Evolutionary conservation across 306 rosid species (phyloP), one percentile per base, ranked within the genome.

Genomic region (Cyamopsis tetragonoloba): DNA sequence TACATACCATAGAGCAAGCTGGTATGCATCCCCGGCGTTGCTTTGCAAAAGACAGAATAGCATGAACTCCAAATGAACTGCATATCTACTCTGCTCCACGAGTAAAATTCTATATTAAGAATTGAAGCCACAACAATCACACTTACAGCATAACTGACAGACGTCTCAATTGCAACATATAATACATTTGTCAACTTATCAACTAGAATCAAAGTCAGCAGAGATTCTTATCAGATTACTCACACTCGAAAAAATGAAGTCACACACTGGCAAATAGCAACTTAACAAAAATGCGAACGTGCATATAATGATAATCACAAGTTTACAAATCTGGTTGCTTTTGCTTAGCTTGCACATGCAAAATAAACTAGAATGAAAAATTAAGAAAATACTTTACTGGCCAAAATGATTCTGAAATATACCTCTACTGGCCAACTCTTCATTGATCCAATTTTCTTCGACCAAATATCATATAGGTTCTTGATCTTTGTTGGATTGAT

Each of bases 391-490:
- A 62, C 44, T 11, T n/a, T n/a, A n/a, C n/a, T n/a, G n/a, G n/a
- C n/a, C n/a, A 11, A 0, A 1, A 18, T 10, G 41, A 13, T 57
- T 68, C 37, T 37, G 65, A 56, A 67, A 32, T 18, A 67, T 78
- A 88, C 98, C 95, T 89, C 85, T 34, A 54, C 6, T 3, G 82
- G 82, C 75, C 85, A 75, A 42, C 6, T 35, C 71, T 77, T 82
- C 82, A 72, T 70, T 13, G 82, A 38, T 26, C 85, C 87, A 76
- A 66, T 82, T 77, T 87, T 87, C 71, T 79, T 81, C 24, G 70
- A 77, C 98, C 98, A 92, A 67, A 73, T 38, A 53, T 83, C 87
- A 74, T 72, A 87, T 51, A 85, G 72, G 50, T 85, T 77, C 68
- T 39, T 71, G 55, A 87, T 71, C 80, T 74, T 81, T 18, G 66